Evolutionary conservation across 1,284 basidiomycete genomes (phyloP).

Genomic region (Heterobasidion irregulare): DNA sequence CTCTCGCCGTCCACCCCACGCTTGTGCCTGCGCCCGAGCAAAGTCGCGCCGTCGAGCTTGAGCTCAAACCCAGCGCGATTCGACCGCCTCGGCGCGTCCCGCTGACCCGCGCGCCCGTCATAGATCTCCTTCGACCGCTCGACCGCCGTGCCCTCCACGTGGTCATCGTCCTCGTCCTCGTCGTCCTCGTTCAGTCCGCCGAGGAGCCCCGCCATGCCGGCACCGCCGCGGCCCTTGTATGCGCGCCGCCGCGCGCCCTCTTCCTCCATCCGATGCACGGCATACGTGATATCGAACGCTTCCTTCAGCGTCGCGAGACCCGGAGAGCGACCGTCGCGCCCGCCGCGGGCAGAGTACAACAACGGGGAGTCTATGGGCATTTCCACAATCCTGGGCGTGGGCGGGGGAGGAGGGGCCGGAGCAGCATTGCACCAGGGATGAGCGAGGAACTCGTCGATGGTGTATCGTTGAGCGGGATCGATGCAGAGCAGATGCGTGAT

Average conservation of each 20-base stretch:
- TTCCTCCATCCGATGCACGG: conserved; percentile 98
- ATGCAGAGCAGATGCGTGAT: conserved; percentile 95
- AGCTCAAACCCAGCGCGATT: conserved; percentile 60
- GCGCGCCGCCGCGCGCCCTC: conserved; percentile 84
- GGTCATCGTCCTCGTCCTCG: conserved; percentile 49
- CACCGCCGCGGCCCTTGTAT: conserved; percentile 68
- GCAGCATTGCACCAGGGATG: conserved; percentile 91
- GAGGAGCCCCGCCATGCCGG: conserved; percentile 69
- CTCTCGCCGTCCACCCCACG: conserved; percentile 7
- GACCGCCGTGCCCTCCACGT: conserved; percentile 11
- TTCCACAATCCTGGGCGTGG: conserved; percentile 47
- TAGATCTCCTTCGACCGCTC: conserved; percentile 32
- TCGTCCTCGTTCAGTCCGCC: conserved; percentile 91
- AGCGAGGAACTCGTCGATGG: conserved; percentile 95
- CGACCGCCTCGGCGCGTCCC: conserved; percentile 45
- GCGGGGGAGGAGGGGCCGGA: conserved; percentile 51
- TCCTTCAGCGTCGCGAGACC: conserved; percentile 91
- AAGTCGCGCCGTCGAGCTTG: conserved; percentile 76
- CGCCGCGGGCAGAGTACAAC: conserved; percentile 71
- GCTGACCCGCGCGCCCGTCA: conserved; percentile 70
- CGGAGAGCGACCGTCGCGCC: conserved; percentile 83
- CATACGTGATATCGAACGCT: conserved; percentile 98
- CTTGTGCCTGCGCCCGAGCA: conserved; percentile 68
- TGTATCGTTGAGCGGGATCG: conserved; percentile 91
- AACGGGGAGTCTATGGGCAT: conserved; percentile 86